Evolutionary conservation across 2,329 filamentous ascomycete species (phyloP).

Genomic region (Stemphylium beticola): DNA sequence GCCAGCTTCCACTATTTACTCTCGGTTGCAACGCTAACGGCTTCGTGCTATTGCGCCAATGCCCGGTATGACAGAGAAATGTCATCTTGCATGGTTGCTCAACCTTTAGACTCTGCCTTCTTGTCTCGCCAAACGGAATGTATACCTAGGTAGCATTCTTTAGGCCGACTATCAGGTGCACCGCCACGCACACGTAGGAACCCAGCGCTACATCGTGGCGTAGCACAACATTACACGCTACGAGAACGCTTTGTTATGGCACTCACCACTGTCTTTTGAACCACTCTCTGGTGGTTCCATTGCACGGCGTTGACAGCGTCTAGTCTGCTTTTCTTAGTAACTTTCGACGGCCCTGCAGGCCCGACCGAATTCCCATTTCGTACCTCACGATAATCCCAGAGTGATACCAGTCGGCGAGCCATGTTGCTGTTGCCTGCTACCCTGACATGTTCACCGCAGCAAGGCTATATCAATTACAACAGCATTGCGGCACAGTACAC

Average conservation of each 20-base stretch:
- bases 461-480: too few relatives aligned
- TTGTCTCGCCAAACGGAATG: neutral
- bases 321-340: too few relatives aligned
- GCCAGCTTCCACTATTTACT: neutral
- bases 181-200: neutral
- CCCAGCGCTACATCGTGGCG: constrained; percentile 2
- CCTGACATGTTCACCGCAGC: too few relatives aligned
- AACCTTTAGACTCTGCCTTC: neutral
- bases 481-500: too few relatives aligned
- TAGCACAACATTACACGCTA: constrained; percentile 1
- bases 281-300: too few relatives aligned
- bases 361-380: too few relatives aligned
- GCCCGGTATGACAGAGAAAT: neutral
- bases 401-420: too few relatives aligned
- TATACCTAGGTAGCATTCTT: neutral
- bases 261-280: too few relatives aligned
- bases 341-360: too few relatives aligned
- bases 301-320: too few relatives aligned
- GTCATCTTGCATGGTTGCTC: neutral
- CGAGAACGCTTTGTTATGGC: neutral
- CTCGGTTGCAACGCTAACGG: constrained; percentile 1
- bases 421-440: too few relatives aligned
- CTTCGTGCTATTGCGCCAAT: neutral
- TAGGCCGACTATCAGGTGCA: constrained; percentile 1
- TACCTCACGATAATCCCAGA: too few relatives aligned